phyloP scores from a whole-genome alignment of 345 rosid species.

The Pistacia vera region DNA sequence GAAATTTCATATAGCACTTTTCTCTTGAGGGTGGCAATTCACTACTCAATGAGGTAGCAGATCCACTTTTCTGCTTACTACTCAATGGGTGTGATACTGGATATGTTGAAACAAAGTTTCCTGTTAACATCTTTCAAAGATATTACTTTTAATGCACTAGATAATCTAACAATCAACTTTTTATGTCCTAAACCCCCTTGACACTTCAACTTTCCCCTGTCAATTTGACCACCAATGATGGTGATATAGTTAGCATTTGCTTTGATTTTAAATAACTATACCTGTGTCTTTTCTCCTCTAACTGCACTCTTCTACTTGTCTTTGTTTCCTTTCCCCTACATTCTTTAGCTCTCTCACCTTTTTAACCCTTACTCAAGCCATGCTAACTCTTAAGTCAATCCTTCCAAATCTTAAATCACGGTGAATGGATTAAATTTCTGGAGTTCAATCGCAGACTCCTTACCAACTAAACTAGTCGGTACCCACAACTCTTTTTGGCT shows the following conservation, averaged over 20 bases:
- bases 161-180: neutral
- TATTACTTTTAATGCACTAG: neutral
- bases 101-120: neutral
- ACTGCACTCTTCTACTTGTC: neutral
- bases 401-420: too few species aligned
- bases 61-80: neutral
- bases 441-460: too few species aligned
- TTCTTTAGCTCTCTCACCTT: too few species aligned
- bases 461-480: too few species aligned
- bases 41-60: neutral
- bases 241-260: neutral
- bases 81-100: neutral
- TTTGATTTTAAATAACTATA: neutral
- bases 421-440: too few species aligned
- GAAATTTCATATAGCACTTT: neutral
- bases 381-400: too few species aligned
- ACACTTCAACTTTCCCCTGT: neutral
- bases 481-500: neutral
- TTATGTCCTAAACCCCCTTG: neutral
- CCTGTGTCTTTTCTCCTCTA: neutral
- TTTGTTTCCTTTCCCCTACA: neutral
- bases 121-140: neutral
- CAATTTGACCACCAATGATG: neutral
- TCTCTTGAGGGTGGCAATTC: neutral
- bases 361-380: too few species aligned